These are phyloP conservation scores for Sclerotinia minor DNA, from an alignment of 2,329 filamentous ascomycete genomes.

Conservation along the genomic window DNA sequence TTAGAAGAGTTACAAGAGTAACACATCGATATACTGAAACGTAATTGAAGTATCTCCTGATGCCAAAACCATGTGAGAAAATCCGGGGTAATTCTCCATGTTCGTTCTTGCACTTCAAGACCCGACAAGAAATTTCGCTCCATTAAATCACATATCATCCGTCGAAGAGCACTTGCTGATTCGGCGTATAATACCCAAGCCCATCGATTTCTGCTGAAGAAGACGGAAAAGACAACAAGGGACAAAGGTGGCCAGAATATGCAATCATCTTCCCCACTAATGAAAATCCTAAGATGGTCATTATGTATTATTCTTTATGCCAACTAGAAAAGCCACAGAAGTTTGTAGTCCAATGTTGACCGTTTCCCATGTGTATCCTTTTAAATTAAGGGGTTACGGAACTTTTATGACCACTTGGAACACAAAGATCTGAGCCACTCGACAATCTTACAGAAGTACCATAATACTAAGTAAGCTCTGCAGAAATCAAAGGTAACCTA, in stretches of 20 bases:
- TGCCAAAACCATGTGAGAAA: constrained; percentile 19
- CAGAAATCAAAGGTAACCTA: background rate
- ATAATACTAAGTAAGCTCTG: constrained; percentile 5
- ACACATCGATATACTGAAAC: background rate
- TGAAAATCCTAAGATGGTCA: background rate
- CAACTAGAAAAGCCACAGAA: background rate
- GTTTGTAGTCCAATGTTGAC: background rate
- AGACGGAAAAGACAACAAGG: background rate
- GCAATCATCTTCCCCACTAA: constrained; percentile 1
- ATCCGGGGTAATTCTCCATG: background rate
- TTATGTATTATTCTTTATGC: constrained; percentile 6
- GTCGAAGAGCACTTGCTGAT: background rate
- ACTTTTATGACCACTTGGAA: constrained; percentile 5
- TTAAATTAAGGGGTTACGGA: constrained; percentile 23
- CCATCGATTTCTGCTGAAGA: background rate
- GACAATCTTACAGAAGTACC: constrained; percentile 24
- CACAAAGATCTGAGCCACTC: constrained; percentile 24
- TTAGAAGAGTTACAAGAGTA: background rate
- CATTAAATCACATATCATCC: background rate
- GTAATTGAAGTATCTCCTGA: constrained; percentile 23
- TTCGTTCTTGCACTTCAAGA: background rate
- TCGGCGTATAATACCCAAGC: background rate
- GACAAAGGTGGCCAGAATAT: constrained; percentile 10
- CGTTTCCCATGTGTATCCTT: background rate
- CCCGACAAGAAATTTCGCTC: background rate